Base-by-base conservation (phyloP, 2,329 filamentous ascomycete genomes). In the Tolypocladium tundrense region DNA sequence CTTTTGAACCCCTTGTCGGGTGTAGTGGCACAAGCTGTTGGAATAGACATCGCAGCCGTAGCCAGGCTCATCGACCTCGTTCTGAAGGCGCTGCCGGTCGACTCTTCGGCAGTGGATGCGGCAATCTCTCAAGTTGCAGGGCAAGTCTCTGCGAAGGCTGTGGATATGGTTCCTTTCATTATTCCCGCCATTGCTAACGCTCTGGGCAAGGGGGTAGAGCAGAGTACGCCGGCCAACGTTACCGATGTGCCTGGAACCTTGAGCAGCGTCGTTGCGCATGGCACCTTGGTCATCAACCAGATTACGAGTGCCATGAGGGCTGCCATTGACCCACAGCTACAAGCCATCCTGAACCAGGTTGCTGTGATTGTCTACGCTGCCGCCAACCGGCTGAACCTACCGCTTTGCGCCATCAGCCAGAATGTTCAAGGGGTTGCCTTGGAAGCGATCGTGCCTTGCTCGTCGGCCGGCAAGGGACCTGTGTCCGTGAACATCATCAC, bases 31-130 rank as follows among this genome's bases (percentile, higher is more conserved):
- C 58, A 64, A 37, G 61, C 65, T 24, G 62, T 61, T 35, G 50
- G 21, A 16, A 53, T 63, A 7, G 63, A 66, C 50, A 37, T 59
- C 1, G 59, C 58, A 13, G 61, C 62, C 19, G 62, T 61, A 5
- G 64, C 63, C n/a, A 60, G 33, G 41, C 57, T 68, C 41, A 58
- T 63, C 19, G 66, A 68, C 27, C 54, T 59, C n/a, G 58, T 65
- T 11, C 56, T 68, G 2, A 51, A 48, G 10, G 60, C 56, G 27
- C 56, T 67, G 54, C 60, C 60, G 33, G 57, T 68, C 9, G 55
- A 66, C 42, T 45, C 57, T n/a, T 52, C 56, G 7, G 58, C 59
- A 0, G 48, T 67, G 24, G 59, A 60, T 35, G 60, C 62, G 1
- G 51, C 57, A 21, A 43, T 67, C 42, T 58, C 61, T 13, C 52